Percentiles rank a stretch among this genome's conserved stretches.
These are phyloP conservation scores for Leccinum uliginosum DNA, from an alignment of 768 basidiomycete species.

Conservation along the genomic window DNA sequence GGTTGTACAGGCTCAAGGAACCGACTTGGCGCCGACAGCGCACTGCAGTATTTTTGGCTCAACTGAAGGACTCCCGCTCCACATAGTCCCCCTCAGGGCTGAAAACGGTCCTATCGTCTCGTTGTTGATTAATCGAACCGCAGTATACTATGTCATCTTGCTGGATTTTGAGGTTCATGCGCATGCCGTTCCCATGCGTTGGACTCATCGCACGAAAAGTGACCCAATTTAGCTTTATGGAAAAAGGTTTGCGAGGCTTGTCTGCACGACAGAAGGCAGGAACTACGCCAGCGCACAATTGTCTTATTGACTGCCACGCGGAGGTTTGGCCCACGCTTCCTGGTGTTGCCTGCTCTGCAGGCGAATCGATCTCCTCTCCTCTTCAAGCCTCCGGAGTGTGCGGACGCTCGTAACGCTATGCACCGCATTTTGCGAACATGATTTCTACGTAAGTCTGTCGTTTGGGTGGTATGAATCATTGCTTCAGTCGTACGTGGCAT, in stretches of 20 bases:
- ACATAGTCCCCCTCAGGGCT: slow-evolving; percentile 24
- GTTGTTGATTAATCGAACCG: slow-evolving; percentile 40
- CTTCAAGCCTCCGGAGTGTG: slow-evolving; percentile 28
- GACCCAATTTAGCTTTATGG: slow-evolving; percentile 54
- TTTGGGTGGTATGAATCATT: slow-evolving; percentile 66
- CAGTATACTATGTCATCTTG: slow-evolving; percentile 40
- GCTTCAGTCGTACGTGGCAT: slow-evolving; percentile 59
- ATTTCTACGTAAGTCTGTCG: slow-evolving; percentile 42
- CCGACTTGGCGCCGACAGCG: slow-evolving; percentile 27
- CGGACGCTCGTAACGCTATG: slow-evolving; percentile 37
- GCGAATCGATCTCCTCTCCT: slow-evolving; percentile 39
- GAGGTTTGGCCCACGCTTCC: slow-evolving; percentile 62
- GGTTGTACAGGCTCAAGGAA: slow-evolving; percentile 22
- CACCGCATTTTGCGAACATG: slow-evolving; percentile 41
- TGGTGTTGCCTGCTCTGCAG: slow-evolving; percentile 49
- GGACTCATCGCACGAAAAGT: slow-evolving; percentile 50
- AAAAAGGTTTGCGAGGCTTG: slow-evolving; percentile 29
- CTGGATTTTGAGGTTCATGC: slow-evolving; percentile 31
- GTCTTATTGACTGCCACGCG: slow-evolving; percentile 48
- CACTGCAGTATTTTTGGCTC: slow-evolving; percentile 59
- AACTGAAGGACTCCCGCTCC: slow-evolving; percentile 39
- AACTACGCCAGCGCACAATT: slow-evolving; percentile 39
- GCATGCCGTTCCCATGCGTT: slow-evolving; percentile 43
- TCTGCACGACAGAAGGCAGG: slow-evolving; percentile 6
- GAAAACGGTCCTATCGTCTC: slow-evolving; percentile 33